Evolutionary conservation across 2,329 filamentous ascomycete species (phyloP).

Genomic region (Talaromyces sp.): DNA sequence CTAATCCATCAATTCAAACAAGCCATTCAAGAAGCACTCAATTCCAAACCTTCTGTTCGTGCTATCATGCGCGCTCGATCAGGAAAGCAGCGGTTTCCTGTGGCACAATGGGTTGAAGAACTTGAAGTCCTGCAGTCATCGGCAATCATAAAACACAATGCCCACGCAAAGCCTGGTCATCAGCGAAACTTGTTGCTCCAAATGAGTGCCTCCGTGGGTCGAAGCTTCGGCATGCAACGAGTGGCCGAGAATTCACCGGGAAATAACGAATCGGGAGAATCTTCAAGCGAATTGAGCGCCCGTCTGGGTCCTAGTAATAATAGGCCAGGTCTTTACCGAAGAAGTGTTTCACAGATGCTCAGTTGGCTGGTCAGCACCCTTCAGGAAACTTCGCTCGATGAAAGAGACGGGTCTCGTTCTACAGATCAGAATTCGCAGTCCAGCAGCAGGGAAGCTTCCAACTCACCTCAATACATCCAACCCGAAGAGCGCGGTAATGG

Average conservation of each 20-base stretch:
- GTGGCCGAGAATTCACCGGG: background rate
- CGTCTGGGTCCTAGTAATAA: background rate
- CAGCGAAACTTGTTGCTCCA: background rate
- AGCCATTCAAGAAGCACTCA: slow-evolving; percentile 52
- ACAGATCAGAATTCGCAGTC: background rate
- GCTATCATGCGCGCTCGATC: slow-evolving; percentile 57
- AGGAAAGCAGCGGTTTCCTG: slow-evolving; percentile 57
- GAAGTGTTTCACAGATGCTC: background rate
- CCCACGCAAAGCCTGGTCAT: slow-evolving; percentile 22
- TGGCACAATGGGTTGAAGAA: slow-evolving; percentile 57
- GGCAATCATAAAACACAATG: slow-evolving; percentile 49
- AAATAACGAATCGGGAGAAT: background rate
- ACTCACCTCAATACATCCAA: background rate
- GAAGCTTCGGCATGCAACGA: slow-evolving; percentile 1
- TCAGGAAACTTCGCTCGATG: slow-evolving; percentile 2
- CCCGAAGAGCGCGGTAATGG: background rate
- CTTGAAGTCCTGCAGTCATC: slow-evolving; percentile 53
- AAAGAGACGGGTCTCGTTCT: background rate
- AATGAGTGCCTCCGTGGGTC: background rate
- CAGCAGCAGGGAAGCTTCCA: background rate
- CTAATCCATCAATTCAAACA: slow-evolving; percentile 56
- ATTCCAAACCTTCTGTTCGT: slow-evolving; percentile 47
- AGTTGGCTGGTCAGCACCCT: background rate
- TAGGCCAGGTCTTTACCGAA: background rate
- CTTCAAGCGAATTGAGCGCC: background rate